These are phyloP conservation scores for Tremellales sp. DNA, from an alignment of 1,284 basidiomycete species.

Conservation along the genomic window DNA sequence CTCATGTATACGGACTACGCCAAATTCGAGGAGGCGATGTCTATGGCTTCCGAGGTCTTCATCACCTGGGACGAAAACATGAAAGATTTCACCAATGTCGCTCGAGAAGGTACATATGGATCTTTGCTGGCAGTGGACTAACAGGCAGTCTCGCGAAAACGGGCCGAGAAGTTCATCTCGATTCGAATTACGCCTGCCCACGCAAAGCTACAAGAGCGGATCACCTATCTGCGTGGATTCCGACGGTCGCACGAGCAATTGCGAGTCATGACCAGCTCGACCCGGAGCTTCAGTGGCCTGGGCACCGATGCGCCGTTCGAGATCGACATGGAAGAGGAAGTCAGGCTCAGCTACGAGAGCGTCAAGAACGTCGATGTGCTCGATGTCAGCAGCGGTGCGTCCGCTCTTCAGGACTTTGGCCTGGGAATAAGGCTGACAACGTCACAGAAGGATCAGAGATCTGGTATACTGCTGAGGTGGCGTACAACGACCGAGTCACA, in stretches of 20 bases:
- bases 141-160: constrained; percentile 69
- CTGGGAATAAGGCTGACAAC: constrained; percentile 10
- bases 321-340: constrained; percentile 87
- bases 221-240: constrained; percentile 85
- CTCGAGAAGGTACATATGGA: constrained; percentile 62
- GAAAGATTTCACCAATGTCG: constrained; percentile 97
- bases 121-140: neutral
- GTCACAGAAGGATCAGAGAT: constrained; percentile 93
- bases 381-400: constrained; percentile 79
- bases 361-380: constrained; percentile 95
- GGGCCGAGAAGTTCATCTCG: constrained; percentile 90
- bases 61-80: constrained; percentile 93
- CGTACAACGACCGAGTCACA: constrained; percentile 95
- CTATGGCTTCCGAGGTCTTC: constrained; percentile 76
- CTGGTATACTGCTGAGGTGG: constrained; percentile 93
- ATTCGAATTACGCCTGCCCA: constrained; percentile 94
- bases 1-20: constrained; percentile 91
- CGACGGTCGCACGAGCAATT: constrained; percentile 96
- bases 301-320: constrained; percentile 67
- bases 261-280: constrained; percentile 93
- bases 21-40: constrained; percentile 81
- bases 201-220: constrained; percentile 82
- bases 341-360: constrained; percentile 88
- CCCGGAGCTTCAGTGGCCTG: constrained; percentile 74
- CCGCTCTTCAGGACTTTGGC: neutral